A percentile compares a stretch with the other conserved stretches of the same genome.
phyloP scores from a whole-genome alignment of 768 basidiomycete genomes.

The Fomitopsis serialis region DNA sequence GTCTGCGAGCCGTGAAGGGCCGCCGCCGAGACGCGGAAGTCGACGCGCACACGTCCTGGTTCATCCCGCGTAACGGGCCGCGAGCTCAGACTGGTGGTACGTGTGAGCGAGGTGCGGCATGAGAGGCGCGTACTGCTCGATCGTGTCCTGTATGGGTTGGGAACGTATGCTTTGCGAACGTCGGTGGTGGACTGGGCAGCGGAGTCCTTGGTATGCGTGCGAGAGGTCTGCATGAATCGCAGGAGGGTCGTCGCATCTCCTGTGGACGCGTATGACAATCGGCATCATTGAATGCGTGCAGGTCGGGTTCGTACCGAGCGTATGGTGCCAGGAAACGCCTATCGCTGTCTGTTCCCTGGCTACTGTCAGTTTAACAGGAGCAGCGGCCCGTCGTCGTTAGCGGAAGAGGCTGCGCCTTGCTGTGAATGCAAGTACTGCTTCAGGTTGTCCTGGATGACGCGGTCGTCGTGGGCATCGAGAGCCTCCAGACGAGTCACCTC shows the following conservation, averaged over 20 bases:
- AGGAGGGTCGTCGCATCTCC: constrained; percentile 25
- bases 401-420: background rate
- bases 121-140: constrained; percentile 11
- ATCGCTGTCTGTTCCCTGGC: constrained; percentile 22
- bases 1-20: background rate
- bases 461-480: background rate
- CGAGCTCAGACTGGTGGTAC: constrained; percentile 15
- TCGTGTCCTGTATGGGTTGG: constrained; percentile 2
- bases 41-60: constrained; percentile 2
- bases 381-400: background rate
- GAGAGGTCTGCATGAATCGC: constrained; percentile 27
- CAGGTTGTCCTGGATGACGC: constrained; percentile 9
- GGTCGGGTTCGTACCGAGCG: constrained; percentile 19
- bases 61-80: constrained; percentile 7
- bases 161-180: constrained; percentile 22
- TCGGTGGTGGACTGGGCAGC: constrained; percentile 13
- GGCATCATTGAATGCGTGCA: too few species aligned
- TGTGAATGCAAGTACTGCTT: background rate
- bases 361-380: constrained; percentile 25
- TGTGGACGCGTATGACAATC: constrained; percentile 1
- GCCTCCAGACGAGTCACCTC: background rate
- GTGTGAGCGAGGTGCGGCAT: constrained; percentile 23
- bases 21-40: background rate
- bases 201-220: constrained; percentile 21
- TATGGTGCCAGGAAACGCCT: constrained; percentile 31